Evolutionary conservation across 2,329 filamentous ascomycete genomes (phyloP).

Genomic region (Pseudogymnoascus sp.): DNA sequence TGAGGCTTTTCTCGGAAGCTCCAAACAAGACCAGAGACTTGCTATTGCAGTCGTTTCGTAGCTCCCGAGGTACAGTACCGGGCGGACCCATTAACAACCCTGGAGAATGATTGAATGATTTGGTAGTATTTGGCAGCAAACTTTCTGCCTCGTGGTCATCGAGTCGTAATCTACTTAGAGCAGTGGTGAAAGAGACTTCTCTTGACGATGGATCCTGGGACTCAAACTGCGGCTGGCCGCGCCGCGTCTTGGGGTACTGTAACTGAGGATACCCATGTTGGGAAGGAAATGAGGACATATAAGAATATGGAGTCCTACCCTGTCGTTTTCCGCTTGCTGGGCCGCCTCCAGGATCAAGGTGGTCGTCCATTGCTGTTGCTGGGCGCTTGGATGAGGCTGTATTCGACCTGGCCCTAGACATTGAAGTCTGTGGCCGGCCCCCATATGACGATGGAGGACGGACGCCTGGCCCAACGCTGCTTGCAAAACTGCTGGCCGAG

Average conservation of each 20-base stretch:
- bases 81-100: slow-evolving; percentile 1
- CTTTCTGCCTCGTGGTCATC: slow-evolving; percentile 15
- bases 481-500: slow-evolving; percentile 44
- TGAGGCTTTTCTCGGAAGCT: slow-evolving; percentile 6
- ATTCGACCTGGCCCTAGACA: slow-evolving; percentile 33
- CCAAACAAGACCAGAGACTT: slow-evolving; percentile 23
- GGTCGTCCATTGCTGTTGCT: slow-evolving; percentile 32
- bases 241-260: slow-evolving; percentile 2
- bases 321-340: slow-evolving; percentile 36
- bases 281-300: slow-evolving; percentile 22
- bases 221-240: not conserved
- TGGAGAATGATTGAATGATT: not conserved
- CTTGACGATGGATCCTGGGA: slow-evolving; percentile 25
- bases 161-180: slow-evolving; percentile 29
- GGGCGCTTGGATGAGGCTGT: slow-evolving; percentile 33
- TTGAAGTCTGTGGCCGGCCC: slow-evolving; percentile 41
- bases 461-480: slow-evolving; percentile 46
- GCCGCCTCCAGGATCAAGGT: slow-evolving; percentile 27
- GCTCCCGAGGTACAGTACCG: slow-evolving; percentile 17
- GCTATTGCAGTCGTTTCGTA: slow-evolving; percentile 19
- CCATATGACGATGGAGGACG: slow-evolving; percentile 37
- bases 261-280: slow-evolving; percentile 9
- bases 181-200: slow-evolving; percentile 31
- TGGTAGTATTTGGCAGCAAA: not conserved
- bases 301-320: slow-evolving; percentile 39